These are phyloP conservation scores for Pichia sp. DNA, from an alignment of 1,139 yeast genomes.

Conservation along the genomic window DNA sequence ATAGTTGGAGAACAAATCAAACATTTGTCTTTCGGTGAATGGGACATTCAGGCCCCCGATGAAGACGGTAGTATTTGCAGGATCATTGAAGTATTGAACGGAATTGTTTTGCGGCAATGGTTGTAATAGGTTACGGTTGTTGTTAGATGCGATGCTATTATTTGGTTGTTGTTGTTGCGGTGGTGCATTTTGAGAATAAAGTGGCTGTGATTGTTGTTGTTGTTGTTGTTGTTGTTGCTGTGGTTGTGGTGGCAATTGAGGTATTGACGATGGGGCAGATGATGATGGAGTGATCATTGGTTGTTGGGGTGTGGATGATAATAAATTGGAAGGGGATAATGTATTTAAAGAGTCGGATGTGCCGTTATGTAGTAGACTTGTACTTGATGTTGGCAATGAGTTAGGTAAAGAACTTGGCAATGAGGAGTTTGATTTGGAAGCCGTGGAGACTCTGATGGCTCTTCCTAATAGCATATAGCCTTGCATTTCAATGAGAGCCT, in stretches of 20 bases:
- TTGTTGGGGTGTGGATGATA: constrained; percentile 30
- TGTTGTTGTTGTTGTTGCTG: constrained; percentile 11
- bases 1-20: constrained; percentile 59
- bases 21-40: constrained; percentile 58
- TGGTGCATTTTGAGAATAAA: not conserved
- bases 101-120: constrained; percentile 31
- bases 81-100: constrained; percentile 45
- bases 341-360: no score
- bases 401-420: constrained; percentile 18
- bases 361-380: not conserved
- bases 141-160: not conserved
- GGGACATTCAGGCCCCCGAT: constrained; percentile 64
- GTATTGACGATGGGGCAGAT: not conserved
- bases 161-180: not conserved
- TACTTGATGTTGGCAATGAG: constrained; percentile 25
- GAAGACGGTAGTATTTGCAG: constrained; percentile 70
- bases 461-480: constrained; percentile 75
- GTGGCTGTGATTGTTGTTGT: constrained; percentile 8
- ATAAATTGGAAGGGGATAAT: constrained; percentile 4
- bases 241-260: constrained; percentile 23
- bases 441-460: constrained; percentile 70
- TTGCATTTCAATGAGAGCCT: constrained; percentile 69
- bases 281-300: no score
- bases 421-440: constrained; percentile 44
- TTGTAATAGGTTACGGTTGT: constrained; percentile 18